Base-by-base conservation (phyloP, 345 rosid genomes). In the Moricandia moricandioides region DNA sequence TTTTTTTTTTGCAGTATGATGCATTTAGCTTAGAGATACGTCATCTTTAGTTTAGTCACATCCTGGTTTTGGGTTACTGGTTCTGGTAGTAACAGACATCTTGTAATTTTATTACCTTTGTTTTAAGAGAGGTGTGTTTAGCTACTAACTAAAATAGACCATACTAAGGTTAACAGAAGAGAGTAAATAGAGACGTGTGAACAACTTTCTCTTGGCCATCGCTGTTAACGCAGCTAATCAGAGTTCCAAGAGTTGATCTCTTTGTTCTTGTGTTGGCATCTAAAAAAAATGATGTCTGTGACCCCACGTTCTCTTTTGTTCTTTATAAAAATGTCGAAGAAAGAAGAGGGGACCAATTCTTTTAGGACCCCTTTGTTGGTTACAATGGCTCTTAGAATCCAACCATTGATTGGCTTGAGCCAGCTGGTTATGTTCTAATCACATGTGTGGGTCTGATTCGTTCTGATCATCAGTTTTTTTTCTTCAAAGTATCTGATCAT, bases 311-410 rank as follows among this genome's bases (percentile, higher is more conserved):
- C 43, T 33, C 61, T 45, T 76, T 64, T 77, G 76, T 77, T 77
- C 72, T 71, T 47, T 77, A 65, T 70, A 70, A 77, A 70, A 70
- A 71, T 77, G 72, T 65, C 27, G 72, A 77, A 71, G 52, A 58
- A 72, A 77, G 72, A 67, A 71, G 72, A 77, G 72, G 76, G 80
- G 76, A 71, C 80, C 76, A 63, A 65, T 71, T 71, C 80, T 65
- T 58, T 65, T 58, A 13, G 27, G 72, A 65, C 80, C 76, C 72
- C 56, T 71, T 58, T 71, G 67, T 77, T 9, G 52, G 58, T 76
- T 74, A 76, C 75, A 70, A 33, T 63, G 40, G 68, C 76, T 65
- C 34, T 70, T 58, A 49, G 43, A 57, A 59, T 71, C 76, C 31
- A 63, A 45, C 66, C 68, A 69, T 69, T 63, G 43, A 69, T 40